Conservation (phyloP, 768 basidiomycete species). For the Lentinula raphanica region DNA sequence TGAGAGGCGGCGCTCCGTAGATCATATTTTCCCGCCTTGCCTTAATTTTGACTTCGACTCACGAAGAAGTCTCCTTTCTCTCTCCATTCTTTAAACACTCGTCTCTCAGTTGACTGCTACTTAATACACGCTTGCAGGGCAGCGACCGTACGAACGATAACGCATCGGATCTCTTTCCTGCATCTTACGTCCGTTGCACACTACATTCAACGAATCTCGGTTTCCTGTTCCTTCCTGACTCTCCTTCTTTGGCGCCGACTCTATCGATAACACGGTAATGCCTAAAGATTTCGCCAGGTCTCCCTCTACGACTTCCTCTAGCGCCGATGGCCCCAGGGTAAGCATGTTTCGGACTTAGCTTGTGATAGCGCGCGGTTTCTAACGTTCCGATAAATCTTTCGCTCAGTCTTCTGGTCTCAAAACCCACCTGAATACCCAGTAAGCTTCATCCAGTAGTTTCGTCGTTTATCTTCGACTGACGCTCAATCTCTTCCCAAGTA, state of each 20-base stretch:
- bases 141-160: conserved; percentile 12
- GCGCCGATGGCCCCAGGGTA: neutral
- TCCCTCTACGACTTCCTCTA: neutral
- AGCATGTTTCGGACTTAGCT: too few relatives aligned
- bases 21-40: neutral
- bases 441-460: conserved; percentile 21
- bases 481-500: conserved; percentile 28
- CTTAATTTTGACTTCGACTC: neutral
- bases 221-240: neutral
- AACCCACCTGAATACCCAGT: conserved; percentile 67
- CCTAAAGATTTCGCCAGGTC: neutral
- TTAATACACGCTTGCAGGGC: conserved; percentile 22
- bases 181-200: neutral
- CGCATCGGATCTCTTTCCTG: neutral
- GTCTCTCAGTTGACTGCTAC: neutral
- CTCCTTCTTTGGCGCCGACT: neutral
- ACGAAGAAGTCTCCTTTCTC: neutral
- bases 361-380: too few relatives aligned
- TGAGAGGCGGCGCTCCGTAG: neutral
- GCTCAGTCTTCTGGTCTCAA: conserved; percentile 55
- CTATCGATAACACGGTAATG: neutral
- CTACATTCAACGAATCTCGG: neutral
- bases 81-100: conserved; percentile 1
- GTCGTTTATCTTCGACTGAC: neutral
- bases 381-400: conserved; percentile 35